Evolutionary conservation across 1,284 basidiomycete genomes (phyloP), one percentile per base, ranked within the genome.

Genomic region (Phellinidium pouzarii): DNA sequence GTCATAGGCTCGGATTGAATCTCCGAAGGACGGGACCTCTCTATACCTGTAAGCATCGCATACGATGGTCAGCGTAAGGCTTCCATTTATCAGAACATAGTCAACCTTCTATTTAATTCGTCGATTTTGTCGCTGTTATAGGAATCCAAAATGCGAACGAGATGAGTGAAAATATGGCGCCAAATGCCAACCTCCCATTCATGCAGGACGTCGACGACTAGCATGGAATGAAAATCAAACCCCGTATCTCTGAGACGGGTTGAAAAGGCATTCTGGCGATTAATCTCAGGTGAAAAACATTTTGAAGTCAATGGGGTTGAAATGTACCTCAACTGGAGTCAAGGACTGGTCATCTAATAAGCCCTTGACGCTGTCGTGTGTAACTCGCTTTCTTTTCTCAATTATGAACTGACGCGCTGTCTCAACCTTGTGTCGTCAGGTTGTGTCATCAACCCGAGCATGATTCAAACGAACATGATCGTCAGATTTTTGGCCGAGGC

Each of bases 121-220:
- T 20, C 23, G 31, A 60, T 27, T 8, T 12, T 22, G 12, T 55
- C 49, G 37, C 53, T 50, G 31, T 34, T 49, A 19, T 40, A 25
- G 4, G 59, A 48, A 41, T 67, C 52, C 0, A 72, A 55, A 1
- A 72, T 62, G 1, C 68, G 65, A 1, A 72, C 43, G 0, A 72
- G 53, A 50, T 74, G 71, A 0, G 53, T 61, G 29, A 71, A 65
- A 0, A 68, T 22, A 0, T 56, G 46, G 49, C 68, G 71, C 69
- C 71, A 73, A 0, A 68, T 61, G 1, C 70, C 71, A 0, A 72
- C 56, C 51, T 72, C 68, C 29, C 68, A 60, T 52, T 73, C 66
- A 48, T 73, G 71, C 54, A 73, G 41, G 6, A 71, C 14, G 52
- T 73, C 71, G 0, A 65, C 61, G 0, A 64, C 61, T 1, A 74